Percentiles rank a stretch among this genome's conserved stretches.
Evolutionary conservation across 805 yeast genomes (phyloP).

Genomic region (Wickerhamiella spandovensis): DNA sequence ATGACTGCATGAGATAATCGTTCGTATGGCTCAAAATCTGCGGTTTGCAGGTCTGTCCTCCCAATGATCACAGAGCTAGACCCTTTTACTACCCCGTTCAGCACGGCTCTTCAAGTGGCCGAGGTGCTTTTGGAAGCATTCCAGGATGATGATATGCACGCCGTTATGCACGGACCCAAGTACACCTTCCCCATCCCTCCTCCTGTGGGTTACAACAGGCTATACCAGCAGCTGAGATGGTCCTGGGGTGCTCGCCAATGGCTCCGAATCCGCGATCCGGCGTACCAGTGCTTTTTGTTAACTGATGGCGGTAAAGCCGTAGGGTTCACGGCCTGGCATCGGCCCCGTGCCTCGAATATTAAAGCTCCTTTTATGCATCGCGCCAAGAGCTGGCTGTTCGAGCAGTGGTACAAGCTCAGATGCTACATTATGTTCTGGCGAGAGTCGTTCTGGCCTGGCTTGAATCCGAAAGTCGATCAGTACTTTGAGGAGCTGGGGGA

Average conservation of each 20-base stretch:
- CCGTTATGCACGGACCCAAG: background rate
- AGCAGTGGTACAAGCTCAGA: background rate
- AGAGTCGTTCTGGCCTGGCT: background rate
- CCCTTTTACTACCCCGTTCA: background rate
- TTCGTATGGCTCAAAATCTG: no score
- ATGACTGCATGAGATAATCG: no score
- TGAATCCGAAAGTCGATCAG: background rate
- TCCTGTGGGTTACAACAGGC: background rate
- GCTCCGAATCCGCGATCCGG: background rate
- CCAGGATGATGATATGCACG: background rate
- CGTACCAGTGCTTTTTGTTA: background rate
- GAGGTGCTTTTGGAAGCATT: background rate
- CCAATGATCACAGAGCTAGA: background rate
- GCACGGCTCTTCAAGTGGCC: background rate
- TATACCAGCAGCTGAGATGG: background rate
- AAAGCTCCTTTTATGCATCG: background rate
- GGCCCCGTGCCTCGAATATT: background rate
- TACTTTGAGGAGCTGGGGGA: background rate
- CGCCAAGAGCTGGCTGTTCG: background rate
- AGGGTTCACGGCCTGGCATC: background rate
- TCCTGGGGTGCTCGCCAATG: background rate
- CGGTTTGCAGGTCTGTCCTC: no score
- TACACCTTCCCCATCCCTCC: background rate
- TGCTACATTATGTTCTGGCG: background rate
- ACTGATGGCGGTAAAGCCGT: background rate